Percentiles rank a stretch among this genome's conserved stretches.
phyloP scores from a whole-genome alignment of 2,329 filamentous ascomycete genomes.

The Cladosporium colombiae region DNA sequence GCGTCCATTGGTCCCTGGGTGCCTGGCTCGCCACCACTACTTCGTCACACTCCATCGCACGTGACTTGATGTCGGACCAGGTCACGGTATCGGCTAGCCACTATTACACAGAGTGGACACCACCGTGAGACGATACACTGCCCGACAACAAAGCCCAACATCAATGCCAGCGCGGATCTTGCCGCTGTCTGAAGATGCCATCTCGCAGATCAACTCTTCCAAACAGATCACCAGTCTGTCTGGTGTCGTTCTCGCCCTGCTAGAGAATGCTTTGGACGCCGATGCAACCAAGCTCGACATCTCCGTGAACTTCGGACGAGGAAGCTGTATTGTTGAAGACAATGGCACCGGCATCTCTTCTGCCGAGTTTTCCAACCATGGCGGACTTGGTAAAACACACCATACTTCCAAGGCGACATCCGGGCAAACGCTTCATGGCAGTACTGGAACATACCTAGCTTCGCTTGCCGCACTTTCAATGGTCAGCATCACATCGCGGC shows the following conservation, averaged over 20 bases:
- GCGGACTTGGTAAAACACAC: conserved; percentile 65
- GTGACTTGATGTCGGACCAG: conserved; percentile 10
- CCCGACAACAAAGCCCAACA: conserved; percentile 2
- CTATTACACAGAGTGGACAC: conserved; percentile 23
- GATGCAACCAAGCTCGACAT: conserved; percentile 68
- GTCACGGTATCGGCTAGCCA: conserved; percentile 9
- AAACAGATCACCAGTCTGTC: conserved; percentile 74
- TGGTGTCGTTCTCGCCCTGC: conserved; percentile 67
- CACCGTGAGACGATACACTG: conserved; percentile 45
- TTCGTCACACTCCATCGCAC: not conserved
- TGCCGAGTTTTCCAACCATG: conserved; percentile 67
- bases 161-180: conserved; percentile 29
- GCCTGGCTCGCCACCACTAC: not conserved
- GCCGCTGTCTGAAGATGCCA: conserved; percentile 30
- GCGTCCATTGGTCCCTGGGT: not conserved
- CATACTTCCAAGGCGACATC: conserved; percentile 72
- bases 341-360: conserved; percentile 77
- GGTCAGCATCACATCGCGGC: conserved; percentile 73
- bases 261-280: conserved; percentile 86
- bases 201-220: conserved; percentile 78
- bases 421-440: conserved; percentile 59
- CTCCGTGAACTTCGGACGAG: conserved; percentile 71
- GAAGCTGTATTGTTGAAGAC: conserved; percentile 79
- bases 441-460: conserved; percentile 72
- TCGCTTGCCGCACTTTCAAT: conserved; percentile 76